Evolutionary conservation across 495 filamentous ascomycete genomes (phyloP).

Genomic region (Xylaria cubensis): DNA sequence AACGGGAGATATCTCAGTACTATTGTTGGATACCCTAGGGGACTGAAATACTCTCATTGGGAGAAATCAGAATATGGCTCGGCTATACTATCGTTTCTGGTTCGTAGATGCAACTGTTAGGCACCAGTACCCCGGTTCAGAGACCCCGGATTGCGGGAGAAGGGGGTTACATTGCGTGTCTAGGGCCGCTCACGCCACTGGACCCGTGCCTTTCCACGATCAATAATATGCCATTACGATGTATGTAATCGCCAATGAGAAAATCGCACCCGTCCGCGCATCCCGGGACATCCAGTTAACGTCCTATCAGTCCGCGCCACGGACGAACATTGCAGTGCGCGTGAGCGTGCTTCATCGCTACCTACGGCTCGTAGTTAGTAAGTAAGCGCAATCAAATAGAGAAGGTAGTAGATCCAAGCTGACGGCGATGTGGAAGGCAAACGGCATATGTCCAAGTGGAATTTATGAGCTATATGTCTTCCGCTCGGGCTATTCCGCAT

Average conservation of each 20-base stretch:
- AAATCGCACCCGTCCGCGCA: neutral
- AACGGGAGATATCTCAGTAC: neutral
- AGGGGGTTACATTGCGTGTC: conserved; percentile 25
- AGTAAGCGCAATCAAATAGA: neutral
- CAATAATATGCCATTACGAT: conserved; percentile 20
- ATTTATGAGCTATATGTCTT: neutral
- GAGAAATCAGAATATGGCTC: neutral
- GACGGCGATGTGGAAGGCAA: neutral
- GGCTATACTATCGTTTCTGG: neutral
- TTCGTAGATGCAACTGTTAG: neutral
- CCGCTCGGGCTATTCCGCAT: neutral
- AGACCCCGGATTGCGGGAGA: conserved; percentile 13
- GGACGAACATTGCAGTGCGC: conserved; percentile 12
- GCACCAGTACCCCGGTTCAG: conserved; percentile 18
- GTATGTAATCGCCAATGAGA: conserved; percentile 9
- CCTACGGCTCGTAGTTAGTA: neutral
- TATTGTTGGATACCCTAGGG: neutral
- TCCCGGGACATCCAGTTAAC: neutral
- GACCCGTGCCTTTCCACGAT: conserved; percentile 12
- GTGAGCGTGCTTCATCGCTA: conserved; percentile 1
- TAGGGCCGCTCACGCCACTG: conserved; percentile 21
- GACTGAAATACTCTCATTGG: neutral
- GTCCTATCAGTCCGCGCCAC: conserved; percentile 19
- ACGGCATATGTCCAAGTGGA: neutral
- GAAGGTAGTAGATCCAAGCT: conserved; percentile 24